Evolutionary conservation across 2,329 filamentous ascomycete genomes (phyloP).

Genomic region (Elsinoe perseae): DNA sequence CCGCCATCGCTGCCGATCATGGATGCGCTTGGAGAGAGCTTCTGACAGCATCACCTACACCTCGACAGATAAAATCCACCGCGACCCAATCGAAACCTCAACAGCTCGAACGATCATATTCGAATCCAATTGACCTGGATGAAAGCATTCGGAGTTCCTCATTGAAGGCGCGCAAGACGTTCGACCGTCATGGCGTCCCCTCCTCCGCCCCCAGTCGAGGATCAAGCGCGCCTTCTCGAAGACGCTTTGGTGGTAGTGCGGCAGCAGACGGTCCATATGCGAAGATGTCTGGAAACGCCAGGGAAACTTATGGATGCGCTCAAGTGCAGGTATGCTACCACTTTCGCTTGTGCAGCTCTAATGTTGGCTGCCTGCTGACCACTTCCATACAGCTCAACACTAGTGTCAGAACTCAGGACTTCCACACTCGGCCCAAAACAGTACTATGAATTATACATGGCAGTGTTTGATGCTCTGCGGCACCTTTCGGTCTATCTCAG

Average conservation of each 20-base stretch:
- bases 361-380: constrained; percentile 22
- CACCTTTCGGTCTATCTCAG: constrained; percentile 94
- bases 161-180: constrained; percentile 18
- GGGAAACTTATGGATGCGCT: constrained; percentile 99
- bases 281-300: constrained; percentile 91
- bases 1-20: constrained; percentile 10
- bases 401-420: constrained; percentile 96
- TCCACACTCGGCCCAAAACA: constrained; percentile 97
- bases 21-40: constrained; percentile 10
- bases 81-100: background rate
- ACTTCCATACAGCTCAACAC: constrained; percentile 64
- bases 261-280: constrained; percentile 95
- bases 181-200: constrained; percentile 36
- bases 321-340: constrained; percentile 79
- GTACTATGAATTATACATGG: constrained; percentile 99
- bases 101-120: constrained; percentile 9
- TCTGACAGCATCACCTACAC: constrained; percentile 20
- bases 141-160: constrained; percentile 12
- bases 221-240: constrained; percentile 81
- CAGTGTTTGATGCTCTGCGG: constrained; percentile 93
- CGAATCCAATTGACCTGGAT: constrained; percentile 9
- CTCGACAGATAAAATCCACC: constrained; percentile 16
- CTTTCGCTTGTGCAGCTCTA: background rate
- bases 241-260: constrained; percentile 94
- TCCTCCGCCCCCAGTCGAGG: constrained; percentile 41